Evolutionary conservation across 2,329 filamentous ascomycete genomes (phyloP).

Genomic region (Sporothrix pseudoabietina): DNA sequence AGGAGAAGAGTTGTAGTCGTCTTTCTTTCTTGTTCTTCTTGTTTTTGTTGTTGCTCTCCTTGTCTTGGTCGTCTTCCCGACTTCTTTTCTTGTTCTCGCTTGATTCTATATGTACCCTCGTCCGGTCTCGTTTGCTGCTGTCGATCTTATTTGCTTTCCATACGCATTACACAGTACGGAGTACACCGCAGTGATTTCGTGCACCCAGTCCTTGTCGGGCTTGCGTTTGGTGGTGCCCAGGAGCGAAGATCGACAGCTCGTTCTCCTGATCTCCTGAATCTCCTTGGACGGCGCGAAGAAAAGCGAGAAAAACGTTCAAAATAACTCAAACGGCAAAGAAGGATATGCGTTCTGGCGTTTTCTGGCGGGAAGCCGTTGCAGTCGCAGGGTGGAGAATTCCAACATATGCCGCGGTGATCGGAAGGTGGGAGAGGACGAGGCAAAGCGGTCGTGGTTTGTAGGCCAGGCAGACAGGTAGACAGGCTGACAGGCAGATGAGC

Average conservation of each 20-base stretch:
- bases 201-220: neutral
- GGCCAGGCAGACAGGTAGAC: neutral
- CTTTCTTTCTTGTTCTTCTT: neutral
- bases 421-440: neutral
- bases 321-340: neutral
- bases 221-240: neutral
- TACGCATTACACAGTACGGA: neutral
- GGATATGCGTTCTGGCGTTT: neutral
- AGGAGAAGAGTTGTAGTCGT: neutral
- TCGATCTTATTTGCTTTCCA: conserved; percentile 1
- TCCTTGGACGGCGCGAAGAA: neutral
- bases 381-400: neutral
- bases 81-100: conserved; percentile 21
- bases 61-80: neutral
- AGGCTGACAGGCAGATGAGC: neutral
- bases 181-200: neutral
- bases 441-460: neutral
- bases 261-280: neutral
- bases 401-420: neutral
- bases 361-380: neutral
- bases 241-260: conserved; percentile 2
- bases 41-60: neutral
- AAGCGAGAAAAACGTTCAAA: no score
- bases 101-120: conserved; percentile 21
- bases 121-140: neutral